A percentile compares a stretch with the other conserved stretches of the same genome.
phyloP scores from a whole-genome alignment of 169 alveolate genomes.

The Hepatocystis sp. region DNA sequence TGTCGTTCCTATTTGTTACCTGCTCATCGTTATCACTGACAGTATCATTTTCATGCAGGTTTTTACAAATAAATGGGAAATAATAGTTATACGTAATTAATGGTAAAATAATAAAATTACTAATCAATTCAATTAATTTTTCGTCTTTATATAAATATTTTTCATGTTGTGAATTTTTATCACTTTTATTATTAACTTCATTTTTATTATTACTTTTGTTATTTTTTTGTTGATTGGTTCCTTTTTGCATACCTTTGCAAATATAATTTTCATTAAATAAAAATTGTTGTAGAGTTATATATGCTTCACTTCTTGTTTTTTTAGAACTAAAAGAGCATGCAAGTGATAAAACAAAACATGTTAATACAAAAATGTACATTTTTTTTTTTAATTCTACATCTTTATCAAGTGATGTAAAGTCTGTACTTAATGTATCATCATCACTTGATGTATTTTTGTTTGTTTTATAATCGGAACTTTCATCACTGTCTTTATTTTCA shows the following conservation, averaged over 20 bases:
- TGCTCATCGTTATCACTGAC: neutral
- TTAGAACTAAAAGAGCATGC: conserved; percentile 76
- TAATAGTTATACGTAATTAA: conserved; percentile 71
- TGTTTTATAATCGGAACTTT: neutral
- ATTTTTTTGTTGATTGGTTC: neutral
- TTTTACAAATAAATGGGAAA: conserved; percentile 75
- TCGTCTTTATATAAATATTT: conserved; percentile 65
- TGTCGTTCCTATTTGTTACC: neutral
- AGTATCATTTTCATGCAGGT: neutral
- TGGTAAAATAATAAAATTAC: conserved; percentile 71
- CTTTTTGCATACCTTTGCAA: conserved; percentile 34
- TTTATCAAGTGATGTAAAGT: conserved; percentile 16
- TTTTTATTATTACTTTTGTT: neutral
- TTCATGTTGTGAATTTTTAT: conserved; percentile 30
- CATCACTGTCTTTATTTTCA: too few relatives aligned
- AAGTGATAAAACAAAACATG: conserved; percentile 65
- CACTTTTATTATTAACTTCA: conserved; percentile 9
- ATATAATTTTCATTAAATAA: conserved; percentile 75
- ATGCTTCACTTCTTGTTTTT: conserved; percentile 75
- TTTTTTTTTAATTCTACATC: conserved; percentile 66
- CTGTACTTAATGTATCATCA: too few relatives aligned
- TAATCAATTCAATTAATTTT: conserved; percentile 68
- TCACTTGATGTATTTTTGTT: neutral
- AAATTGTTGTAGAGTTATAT: conserved; percentile 66
- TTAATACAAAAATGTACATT: conserved; percentile 57